Base-by-base conservation (phyloP, 2,329 filamentous ascomycete genomes). In the Trichophyton benhamiae region DNA sequence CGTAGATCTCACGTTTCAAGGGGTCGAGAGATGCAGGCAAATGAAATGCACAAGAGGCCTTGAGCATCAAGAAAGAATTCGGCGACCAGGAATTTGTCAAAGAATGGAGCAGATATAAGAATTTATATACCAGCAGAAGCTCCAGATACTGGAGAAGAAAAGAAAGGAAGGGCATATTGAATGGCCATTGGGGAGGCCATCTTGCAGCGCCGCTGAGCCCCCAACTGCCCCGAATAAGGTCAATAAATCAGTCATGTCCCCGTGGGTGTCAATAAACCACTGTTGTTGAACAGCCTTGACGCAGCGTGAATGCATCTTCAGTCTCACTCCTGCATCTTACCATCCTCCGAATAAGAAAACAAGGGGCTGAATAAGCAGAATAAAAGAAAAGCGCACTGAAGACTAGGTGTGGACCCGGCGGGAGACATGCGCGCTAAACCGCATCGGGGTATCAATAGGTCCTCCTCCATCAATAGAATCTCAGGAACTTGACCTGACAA, bases 381-480 rank as follows among this genome's bases (percentile, higher is more conserved):
- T 17, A 27, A 20, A 57, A 57, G 1, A 57, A 41, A 27, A 57
- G 22, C 8, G 2, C 36, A 36, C 33, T 42, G 55, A 58, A 58
- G 55, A 42, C 20, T 17, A n/a, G 55, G 27, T 41, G 55, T 57
- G 53, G 27, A 27, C 7, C 53, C n/a, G 6, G 33, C 20, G 36
- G 55, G 15, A 44, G 55, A 13, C n/a, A 42, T 17, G 15, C 52
- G 33, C 57, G 38, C 63, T 64, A 64, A 38, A 61, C 63, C 63
- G 58, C 58, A 60, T 64, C 60, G 58, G 63, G 63, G 63, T 64
- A 62, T 64, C 63, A 64, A 64, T 64, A 64, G 59, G 48, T 36
- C 48, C 41, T 55, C 52, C 27, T 36, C 52, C 13, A n/a, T 55
- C 52, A 55, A 55, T 55, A 55, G 17, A 55, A 55, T 55, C 52